Evolutionary conservation across 2,329 filamentous ascomycete species (phyloP).

Genomic region (Neonectria faginata): DNA sequence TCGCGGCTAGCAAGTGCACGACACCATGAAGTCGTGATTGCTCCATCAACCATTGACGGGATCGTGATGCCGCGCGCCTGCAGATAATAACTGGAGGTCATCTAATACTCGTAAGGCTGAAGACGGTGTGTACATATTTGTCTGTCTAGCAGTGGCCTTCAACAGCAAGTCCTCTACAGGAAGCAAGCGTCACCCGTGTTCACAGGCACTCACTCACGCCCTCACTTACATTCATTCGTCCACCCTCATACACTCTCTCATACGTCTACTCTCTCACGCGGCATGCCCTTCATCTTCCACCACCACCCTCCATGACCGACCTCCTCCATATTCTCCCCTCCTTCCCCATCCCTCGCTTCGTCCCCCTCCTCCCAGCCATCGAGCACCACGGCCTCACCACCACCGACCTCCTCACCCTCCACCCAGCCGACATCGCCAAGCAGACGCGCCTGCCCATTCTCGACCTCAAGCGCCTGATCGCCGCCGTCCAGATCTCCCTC

Average conservation of each 20-base stretch:
- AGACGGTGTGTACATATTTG: neutral
- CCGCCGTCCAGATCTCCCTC: conserved; percentile 74
- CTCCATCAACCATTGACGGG: neutral
- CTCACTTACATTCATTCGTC: neutral
- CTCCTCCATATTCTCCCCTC: conserved; percentile 83
- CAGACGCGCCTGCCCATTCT: conserved; percentile 84
- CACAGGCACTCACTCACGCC: too few species aligned
- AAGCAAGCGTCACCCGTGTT: neutral
- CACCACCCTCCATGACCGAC: conserved; percentile 77
- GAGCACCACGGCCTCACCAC: conserved; percentile 83
- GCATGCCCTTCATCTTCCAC: conserved; percentile 29
- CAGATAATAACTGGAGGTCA: neutral
- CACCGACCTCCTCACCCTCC: conserved; percentile 86
- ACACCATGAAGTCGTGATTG: neutral
- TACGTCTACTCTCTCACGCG: conserved; percentile 3
- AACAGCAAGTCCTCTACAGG: neutral
- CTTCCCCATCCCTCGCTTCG: conserved; percentile 78
- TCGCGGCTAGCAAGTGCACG: conserved; percentile 1
- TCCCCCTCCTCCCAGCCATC: conserved; percentile 80
- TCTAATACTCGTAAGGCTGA: neutral
- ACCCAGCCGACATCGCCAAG: conserved; percentile 85
- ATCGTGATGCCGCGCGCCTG: neutral
- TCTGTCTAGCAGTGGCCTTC: neutral
- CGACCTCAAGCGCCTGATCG: conserved; percentile 80
- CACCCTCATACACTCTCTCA: neutral